Evolutionary conservation across 208 protist species (phyloP), one percentile per base, ranked within the genome.

Genomic region (Trypanosoma theileri): DNA sequence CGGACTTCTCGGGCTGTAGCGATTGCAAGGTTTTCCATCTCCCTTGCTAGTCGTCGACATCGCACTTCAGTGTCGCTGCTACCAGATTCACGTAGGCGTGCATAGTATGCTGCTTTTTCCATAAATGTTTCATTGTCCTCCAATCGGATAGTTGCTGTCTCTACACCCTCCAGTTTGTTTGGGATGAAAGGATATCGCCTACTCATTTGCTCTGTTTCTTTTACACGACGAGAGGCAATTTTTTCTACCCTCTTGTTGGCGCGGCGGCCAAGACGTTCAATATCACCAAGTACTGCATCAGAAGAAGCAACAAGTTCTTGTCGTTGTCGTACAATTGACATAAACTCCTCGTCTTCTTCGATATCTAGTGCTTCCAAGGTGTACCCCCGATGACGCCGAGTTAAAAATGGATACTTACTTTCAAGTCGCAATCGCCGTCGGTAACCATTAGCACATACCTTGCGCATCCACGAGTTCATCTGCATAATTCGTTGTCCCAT

Each of bases 131-230:
- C 50, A 46, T 90, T 84, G 19, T 84, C 60, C 35, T 61, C 52
- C 14, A 93, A 77, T 46, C 54, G 50, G 22, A 93, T 75, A 14
- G 73, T 69, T 61, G 80, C 70, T 3, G 86, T 77, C 60, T 86
- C 78, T 26, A 87, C 73, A 6, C 77, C 80, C 41, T 85, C 75
- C 50, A 86, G 40, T 59, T 58, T 73, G 14, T 35, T 67, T 13
- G 84, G 80, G 4, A 93, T 74, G 59, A 90, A 93, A 3, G 87
- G 82, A 59, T 80, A 89, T 48, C 57, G 58, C 44, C 65, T 73
- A 11, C n/a, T 50, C 13, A 50, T 22, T 35, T 53, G 22, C 24
- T 72, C 57, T 10, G 26, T n/a, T 17, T 57, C 31, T 8, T 26
- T 58, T 7, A 57, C 24, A 48, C 59, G 59, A 24, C 19, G 13